These are phyloP conservation scores for Thraustochytrium sp. DNA, from an alignment of 352 stramenopile genomes.

Conservation along the genomic window DNA sequence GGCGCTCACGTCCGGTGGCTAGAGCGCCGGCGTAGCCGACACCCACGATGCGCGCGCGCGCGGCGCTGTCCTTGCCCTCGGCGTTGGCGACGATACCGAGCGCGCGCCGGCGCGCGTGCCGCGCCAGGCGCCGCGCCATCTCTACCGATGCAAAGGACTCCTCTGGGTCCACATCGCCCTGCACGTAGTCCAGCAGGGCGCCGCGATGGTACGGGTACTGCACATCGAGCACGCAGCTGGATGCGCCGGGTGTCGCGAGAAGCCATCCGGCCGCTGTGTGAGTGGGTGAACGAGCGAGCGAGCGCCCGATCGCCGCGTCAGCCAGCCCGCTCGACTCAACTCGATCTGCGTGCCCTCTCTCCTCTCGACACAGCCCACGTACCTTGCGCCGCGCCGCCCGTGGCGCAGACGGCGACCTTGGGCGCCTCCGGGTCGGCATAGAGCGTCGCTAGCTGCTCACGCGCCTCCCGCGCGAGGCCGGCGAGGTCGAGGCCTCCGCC, in stretches of 20 bases:
- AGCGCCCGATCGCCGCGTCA: no score
- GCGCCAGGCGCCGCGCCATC: conserved; percentile 62
- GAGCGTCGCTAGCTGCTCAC: neutral
- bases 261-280: conserved; percentile 7
- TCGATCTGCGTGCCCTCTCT: neutral
- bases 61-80: conserved; percentile 50
- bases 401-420: conserved; percentile 21
- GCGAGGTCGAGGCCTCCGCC: neutral
- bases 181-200: conserved; percentile 10
- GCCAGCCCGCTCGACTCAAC: neutral
- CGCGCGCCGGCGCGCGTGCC: conserved; percentile 53
- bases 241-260: conserved; percentile 5
- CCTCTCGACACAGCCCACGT: neutral
- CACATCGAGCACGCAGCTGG: neutral
- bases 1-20: conserved; percentile 61
- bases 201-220: conserved; percentile 8
- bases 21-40: conserved; percentile 67
- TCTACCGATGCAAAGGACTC: conserved; percentile 59
- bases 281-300: no score
- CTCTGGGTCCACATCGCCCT: conserved; percentile 24
- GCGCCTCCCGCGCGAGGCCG: neutral
- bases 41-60: conserved; percentile 55
- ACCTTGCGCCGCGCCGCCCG: conserved; percentile 21
- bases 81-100: conserved; percentile 21
- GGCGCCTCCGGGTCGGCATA: neutral